phyloP scores from a whole-genome alignment of 192 early-diverging fungal species.

The Linnemannia zychae region DNA sequence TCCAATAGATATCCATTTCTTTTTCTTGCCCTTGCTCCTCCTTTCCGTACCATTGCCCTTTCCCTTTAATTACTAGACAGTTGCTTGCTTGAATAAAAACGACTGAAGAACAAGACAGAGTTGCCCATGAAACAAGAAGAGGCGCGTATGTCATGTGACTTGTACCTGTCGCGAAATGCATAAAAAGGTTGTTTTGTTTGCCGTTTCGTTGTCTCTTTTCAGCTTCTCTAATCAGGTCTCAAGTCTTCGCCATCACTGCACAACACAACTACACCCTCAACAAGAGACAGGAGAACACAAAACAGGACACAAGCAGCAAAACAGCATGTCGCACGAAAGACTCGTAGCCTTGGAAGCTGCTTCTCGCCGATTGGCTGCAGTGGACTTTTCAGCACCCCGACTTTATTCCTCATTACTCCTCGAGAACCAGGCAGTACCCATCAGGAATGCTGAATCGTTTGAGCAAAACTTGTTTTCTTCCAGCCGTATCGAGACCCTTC shows the following conservation, averaged over 20 bases:
- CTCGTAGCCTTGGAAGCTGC: slow-evolving; percentile 33
- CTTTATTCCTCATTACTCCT: slow-evolving; percentile 41
- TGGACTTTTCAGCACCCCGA: slow-evolving; percentile 41
- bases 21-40: neutral
- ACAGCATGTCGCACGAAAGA: slow-evolving; percentile 17
- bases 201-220: neutral
- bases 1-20: slow-evolving; percentile 37
- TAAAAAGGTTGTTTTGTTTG: neutral
- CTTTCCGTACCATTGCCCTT: neutral
- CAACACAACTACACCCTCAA: neutral
- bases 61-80: neutral
- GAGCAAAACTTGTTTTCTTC: slow-evolving; percentile 34
- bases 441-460: slow-evolving; percentile 39
- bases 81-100: neutral
- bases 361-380: slow-evolving; percentile 26
- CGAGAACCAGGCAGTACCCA: slow-evolving; percentile 45
- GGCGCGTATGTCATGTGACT: neutral
- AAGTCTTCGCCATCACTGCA: neutral
- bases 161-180: neutral
- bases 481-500: slow-evolving; percentile 21
- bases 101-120: neutral
- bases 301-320: neutral
- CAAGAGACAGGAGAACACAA: neutral
- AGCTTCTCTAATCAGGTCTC: neutral
- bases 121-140: neutral